Evolutionary conservation across 495 filamentous ascomycete genomes (phyloP).

Genomic region (Lasiosphaeria miniovina): DNA sequence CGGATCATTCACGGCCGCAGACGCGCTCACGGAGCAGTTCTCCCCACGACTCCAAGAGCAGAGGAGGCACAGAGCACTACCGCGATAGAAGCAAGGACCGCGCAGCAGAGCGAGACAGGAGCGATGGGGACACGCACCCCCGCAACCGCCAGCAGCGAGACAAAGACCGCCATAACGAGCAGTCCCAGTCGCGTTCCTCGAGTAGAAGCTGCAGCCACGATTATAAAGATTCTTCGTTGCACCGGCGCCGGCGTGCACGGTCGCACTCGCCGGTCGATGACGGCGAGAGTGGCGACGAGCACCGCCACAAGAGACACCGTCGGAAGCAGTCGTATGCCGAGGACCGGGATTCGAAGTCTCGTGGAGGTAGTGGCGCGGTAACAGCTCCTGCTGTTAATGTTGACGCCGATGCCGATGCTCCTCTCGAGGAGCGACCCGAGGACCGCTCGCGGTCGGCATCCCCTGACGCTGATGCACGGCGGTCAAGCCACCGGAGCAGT

Average conservation of each 20-base stretch:
- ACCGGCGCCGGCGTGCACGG: slow-evolving; percentile 51
- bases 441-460: slow-evolving; percentile 52
- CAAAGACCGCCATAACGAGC: slow-evolving; percentile 14
- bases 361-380: slow-evolving; percentile 9
- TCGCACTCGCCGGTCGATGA: slow-evolving; percentile 48
- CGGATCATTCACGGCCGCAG: slow-evolving; percentile 25
- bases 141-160: slow-evolving; percentile 29
- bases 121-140: slow-evolving; percentile 29
- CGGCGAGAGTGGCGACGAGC: slow-evolving; percentile 49
- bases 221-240: slow-evolving; percentile 44
- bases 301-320: slow-evolving; percentile 45
- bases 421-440: slow-evolving; percentile 35
- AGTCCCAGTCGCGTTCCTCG: slow-evolving; percentile 12
- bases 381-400: too few relatives aligned
- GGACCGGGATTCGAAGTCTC: slow-evolving; percentile 33
- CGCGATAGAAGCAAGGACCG: slow-evolving; percentile 22
- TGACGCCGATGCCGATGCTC: too few relatives aligned
- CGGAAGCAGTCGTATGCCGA: slow-evolving; percentile 41
- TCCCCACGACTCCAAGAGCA: slow-evolving; percentile 26
- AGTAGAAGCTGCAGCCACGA: slow-evolving; percentile 41
- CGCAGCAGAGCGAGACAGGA: slow-evolving; percentile 30
- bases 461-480: slow-evolving; percentile 46
- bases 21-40: slow-evolving; percentile 42
- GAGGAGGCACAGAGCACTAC: slow-evolving; percentile 20
- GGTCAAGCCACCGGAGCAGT: slow-evolving; percentile 51